These are phyloP conservation scores for Cyberlindnera suaveolens DNA, from an alignment of 805 yeast genomes.

Conservation along the genomic window DNA sequence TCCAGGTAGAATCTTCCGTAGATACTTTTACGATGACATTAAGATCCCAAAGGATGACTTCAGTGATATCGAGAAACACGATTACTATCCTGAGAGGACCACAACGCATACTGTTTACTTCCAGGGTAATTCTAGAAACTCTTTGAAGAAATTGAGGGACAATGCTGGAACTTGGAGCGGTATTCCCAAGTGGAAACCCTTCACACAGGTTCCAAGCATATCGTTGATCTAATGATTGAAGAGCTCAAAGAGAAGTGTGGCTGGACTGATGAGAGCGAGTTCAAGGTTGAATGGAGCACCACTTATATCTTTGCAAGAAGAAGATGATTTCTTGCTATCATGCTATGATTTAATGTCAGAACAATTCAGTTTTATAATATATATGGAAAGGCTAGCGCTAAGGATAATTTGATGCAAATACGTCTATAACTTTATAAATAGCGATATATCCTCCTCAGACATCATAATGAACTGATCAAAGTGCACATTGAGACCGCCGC, in stretches of 20 bases:
- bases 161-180: slow-evolving; percentile 65
- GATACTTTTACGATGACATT: slow-evolving; percentile 38
- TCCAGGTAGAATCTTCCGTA: slow-evolving; percentile 51
- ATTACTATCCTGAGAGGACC: slow-evolving; percentile 25
- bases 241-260: slow-evolving; percentile 38
- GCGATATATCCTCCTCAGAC: too few species aligned
- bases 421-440: too few species aligned
- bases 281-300: slow-evolving; percentile 50
- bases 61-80: slow-evolving; percentile 32
- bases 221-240: slow-evolving; percentile 41
- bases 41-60: slow-evolving; percentile 39
- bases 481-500: too few species aligned
- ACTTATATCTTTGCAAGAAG: slow-evolving; percentile 43
- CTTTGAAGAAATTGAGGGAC: slow-evolving; percentile 39
- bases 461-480: too few species aligned
- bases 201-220: slow-evolving; percentile 34
- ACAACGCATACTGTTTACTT: slow-evolving; percentile 23
- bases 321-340: neutral
- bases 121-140: slow-evolving; percentile 36
- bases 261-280: slow-evolving; percentile 36
- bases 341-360: too few species aligned
- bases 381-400: too few species aligned
- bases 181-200: slow-evolving; percentile 48
- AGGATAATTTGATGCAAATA: too few species aligned
- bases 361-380: too few species aligned